These are phyloP conservation scores for Monosporascus ibericus DNA, from an alignment of 2,329 filamentous ascomycete species.

Conservation along the genomic window DNA sequence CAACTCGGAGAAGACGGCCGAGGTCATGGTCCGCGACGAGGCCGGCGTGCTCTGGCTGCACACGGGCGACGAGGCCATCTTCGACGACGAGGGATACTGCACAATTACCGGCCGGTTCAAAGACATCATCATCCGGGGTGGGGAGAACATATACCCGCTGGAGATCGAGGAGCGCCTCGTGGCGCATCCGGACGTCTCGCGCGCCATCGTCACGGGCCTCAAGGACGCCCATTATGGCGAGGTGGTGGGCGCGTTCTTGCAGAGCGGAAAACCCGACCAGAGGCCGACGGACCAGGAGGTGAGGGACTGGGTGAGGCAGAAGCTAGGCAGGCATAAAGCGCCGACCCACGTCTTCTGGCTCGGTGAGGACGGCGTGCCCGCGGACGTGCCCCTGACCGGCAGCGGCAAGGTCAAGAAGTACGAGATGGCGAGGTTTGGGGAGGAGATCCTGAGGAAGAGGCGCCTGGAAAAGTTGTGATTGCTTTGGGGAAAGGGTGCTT, in stretches of 20 bases:
- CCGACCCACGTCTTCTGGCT: conserved; percentile 73
- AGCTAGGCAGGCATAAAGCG: conserved; percentile 61
- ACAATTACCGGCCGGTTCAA: conserved; percentile 71
- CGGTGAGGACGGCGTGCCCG: conserved; percentile 52
- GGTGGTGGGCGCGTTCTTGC: conserved; percentile 62
- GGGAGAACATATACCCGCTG: conserved; percentile 68
- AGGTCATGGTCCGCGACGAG: conserved; percentile 48
- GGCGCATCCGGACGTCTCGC: conserved; percentile 52
- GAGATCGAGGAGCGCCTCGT: conserved; percentile 71
- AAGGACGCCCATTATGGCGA: conserved; percentile 68
- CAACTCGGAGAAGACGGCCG: conserved; percentile 67
- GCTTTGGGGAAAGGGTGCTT: too few species aligned
- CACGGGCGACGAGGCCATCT: conserved; percentile 64
- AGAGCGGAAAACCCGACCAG: conserved; percentile 22
- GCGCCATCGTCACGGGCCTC: conserved; percentile 65
- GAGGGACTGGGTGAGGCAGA: conserved; percentile 55
- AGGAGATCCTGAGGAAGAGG: conserved; percentile 46
- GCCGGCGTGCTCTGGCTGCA: conserved; percentile 54
- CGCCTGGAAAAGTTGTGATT: conserved; percentile 39
- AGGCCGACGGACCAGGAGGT: conserved; percentile 47
- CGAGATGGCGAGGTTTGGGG: conserved; percentile 52
- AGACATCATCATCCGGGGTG: conserved; percentile 72
- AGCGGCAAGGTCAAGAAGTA: conserved; percentile 68
- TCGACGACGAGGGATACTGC: conserved; percentile 64
- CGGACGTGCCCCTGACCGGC: conserved; percentile 57